Evolutionary conservation across 73 alveolate genomes (phyloP), one percentile per base, ranked within the genome.

Genomic region (Durusdinium trenchii): DNA sequence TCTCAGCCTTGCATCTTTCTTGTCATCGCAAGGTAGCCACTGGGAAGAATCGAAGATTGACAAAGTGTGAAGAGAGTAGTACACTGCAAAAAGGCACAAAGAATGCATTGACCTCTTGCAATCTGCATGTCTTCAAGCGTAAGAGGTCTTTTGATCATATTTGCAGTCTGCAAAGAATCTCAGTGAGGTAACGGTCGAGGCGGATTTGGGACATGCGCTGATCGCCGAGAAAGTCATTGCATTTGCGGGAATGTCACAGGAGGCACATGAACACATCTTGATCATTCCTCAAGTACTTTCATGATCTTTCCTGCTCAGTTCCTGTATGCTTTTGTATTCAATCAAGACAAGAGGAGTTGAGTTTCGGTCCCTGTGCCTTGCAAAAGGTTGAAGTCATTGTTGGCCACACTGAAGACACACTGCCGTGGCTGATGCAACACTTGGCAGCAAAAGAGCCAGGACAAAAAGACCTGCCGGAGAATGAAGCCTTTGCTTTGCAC

Each of bases 171-270:
- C 60, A 32, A 6, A n/a, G 23, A 16, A 38, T 12, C 52, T 14
- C 73, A 18, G 38, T 40, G 32, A 89, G 98, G 98, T 91, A 16
- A 67, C 89, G 6, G 36, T 91, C 43, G 98, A 91, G 46, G 98
- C 98, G 9, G 98, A 91, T 54, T 50, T 91, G 73, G 98, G 76
- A 3, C 98, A 91, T 48, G 98, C 98, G 47, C 75, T 91, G 61
- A 67, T 91, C 26, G 98, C 98, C 26, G 86, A 67, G 89, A 40
- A 52, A n/a, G 43, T 91, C 42, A 76, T 91, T 52, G 81, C 42
- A 3, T 47, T 60, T 45, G 98, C 98, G 0, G 98, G 89, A 10
- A 20, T 71, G 87, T 51, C 98, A 5, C 89, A 91, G 42, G n/a
- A 91, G 98, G 98, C 86, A 60, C 73, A 32, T 23, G 30, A 32